Base-by-base conservation (phyloP, 106 monocot genomes). In the Agapanthus africanus region DNA sequence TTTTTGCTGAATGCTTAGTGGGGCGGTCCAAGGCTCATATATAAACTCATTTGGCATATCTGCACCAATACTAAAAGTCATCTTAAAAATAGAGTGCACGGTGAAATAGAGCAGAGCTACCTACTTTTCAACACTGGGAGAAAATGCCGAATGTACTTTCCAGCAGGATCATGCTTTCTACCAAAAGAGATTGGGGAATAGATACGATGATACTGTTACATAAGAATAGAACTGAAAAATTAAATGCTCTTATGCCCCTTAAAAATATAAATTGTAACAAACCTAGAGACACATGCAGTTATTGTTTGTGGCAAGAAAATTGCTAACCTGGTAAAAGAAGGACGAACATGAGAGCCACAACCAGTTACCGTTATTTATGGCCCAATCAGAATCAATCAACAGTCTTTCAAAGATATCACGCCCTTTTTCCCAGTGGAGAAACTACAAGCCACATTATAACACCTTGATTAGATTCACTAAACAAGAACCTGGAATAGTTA, bases 11-110 rank as follows among this genome's bases (percentile, higher is more conserved):
- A 94, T 66, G 60, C 82, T 85, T 21, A 82, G 41, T 60, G 94
- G 94, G 51, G 94, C 90, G 67, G 80, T 84, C 90, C 90, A 94
- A 52, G 94, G 94, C 76, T 90, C 94, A 59, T 94, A 94, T 69
- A 94, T 90, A 44, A 84, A 94, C 80, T 94, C 79, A 44, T 80
- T 87, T 19, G 93, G 94, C 78, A 94, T 87, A 75, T 90, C 90
- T 94, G 67, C 36, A 67, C 37, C 63, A 34, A n/a, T 33, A 27
- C 21, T 63, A 47, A 49, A 42, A 9, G 19, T 14, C 65, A 23
- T 59, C 33, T 42, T 34, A 26, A 34, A 18, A 51, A 52, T 50
- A 27, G 18, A 15, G 8, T 26, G 54, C 19, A 65, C n/a, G 6
- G 7, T 6, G 35, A 37, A 28, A 33, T 37, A 61, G 35, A 63